phyloP scores from a whole-genome alignment of 371 early-diverging fungal genomes.

The Homolaphlyctis polyrhiza region DNA sequence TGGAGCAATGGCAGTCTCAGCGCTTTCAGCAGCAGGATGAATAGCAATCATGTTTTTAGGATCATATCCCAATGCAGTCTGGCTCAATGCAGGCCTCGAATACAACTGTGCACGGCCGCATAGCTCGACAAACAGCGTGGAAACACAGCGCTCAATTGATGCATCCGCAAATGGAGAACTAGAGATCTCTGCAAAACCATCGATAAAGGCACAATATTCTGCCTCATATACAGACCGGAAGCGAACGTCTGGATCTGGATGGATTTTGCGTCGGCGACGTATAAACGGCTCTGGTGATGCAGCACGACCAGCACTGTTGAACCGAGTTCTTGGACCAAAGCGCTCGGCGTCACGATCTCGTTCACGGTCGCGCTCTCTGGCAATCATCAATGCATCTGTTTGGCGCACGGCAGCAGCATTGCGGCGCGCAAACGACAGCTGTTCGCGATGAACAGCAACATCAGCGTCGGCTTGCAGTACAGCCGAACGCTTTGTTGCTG shows the following conservation, averaged over 20 bases:
- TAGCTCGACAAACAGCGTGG: neutral
- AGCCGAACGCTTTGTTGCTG: too few relatives aligned
- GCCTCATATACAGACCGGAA: neutral
- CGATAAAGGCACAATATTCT: neutral
- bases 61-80: neutral
- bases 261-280: neutral
- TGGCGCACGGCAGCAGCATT: too few relatives aligned
- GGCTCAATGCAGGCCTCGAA: neutral
- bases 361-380: too few relatives aligned
- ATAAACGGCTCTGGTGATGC: slow-evolving; percentile 11
- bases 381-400: too few relatives aligned
- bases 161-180: neutral
- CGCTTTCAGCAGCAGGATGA: too few relatives aligned
- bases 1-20: too few relatives aligned
- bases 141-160: neutral
- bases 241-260: neutral
- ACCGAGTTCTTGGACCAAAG: too few relatives aligned
- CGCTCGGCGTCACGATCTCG: too few relatives aligned
- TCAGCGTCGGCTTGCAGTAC: too few relatives aligned
- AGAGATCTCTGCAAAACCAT: neutral
- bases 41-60: too few relatives aligned
- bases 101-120: neutral
- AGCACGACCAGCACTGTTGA: neutral
- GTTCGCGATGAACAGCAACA: too few relatives aligned
- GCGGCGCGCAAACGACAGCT: too few relatives aligned